A percentile compares a stretch with the other conserved stretches of the same genome.
phyloP scores from a whole-genome alignment of 208 protist species.

The Blastocrithidia nonstop region DNA sequence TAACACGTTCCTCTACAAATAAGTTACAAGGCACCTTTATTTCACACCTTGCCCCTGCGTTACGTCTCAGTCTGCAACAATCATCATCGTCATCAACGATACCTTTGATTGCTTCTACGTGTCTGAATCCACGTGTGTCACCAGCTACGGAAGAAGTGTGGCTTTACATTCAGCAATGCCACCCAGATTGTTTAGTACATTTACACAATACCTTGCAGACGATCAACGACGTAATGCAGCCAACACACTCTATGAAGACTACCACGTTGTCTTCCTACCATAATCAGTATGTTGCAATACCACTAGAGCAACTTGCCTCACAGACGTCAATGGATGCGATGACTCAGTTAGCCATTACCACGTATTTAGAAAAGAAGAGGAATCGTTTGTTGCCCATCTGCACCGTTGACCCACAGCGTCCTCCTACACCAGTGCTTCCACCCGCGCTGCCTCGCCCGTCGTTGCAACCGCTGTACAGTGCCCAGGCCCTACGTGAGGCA shows the following conservation, averaged over 20 bases:
- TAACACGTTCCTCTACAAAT: too few relatives aligned
- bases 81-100: too few relatives aligned
- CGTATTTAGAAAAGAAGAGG: slow-evolving; percentile 12
- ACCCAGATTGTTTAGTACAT: slow-evolving; percentile 34
- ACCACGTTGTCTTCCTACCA: slow-evolving; percentile 25
- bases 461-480: slow-evolving; percentile 67
- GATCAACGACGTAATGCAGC: slow-evolving; percentile 3
- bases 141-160: slow-evolving; percentile 49
- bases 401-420: slow-evolving; percentile 52
- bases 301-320: too few relatives aligned
- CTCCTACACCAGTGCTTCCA: slow-evolving; percentile 68
- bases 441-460: slow-evolving; percentile 50
- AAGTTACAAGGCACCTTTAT: too few relatives aligned
- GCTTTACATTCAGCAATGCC: slow-evolving; percentile 56
- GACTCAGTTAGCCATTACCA: slow-evolving; percentile 37
- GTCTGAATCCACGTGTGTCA: too few relatives aligned
- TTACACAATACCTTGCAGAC: slow-evolving; percentile 26
- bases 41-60: too few relatives aligned
- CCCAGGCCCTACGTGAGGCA: slow-evolving; percentile 29
- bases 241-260: slow-evolving; percentile 20
- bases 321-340: slow-evolving; percentile 32
- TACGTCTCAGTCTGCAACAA: too few relatives aligned
- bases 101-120: too few relatives aligned
- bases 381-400: slow-evolving; percentile 21
- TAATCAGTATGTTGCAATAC: too few relatives aligned